phyloP scores from a whole-genome alignment of 805 yeast species.

The Yamadazyma kitorensis region DNA sequence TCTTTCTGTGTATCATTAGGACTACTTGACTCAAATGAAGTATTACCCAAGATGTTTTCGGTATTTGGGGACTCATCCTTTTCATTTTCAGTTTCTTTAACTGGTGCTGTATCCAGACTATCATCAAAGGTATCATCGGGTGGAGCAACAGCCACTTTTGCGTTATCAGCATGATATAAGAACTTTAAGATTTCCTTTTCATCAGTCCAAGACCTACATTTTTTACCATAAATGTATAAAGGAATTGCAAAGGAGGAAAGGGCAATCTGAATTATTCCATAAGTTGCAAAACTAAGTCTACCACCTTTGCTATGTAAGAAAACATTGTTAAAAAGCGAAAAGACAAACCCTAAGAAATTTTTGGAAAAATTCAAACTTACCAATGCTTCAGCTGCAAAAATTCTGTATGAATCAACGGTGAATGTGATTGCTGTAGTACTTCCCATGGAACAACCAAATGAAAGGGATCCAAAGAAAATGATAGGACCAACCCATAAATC shows the following conservation, averaged over 20 bases:
- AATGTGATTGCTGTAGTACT: slow-evolving; percentile 62
- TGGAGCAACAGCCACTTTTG: slow-evolving; percentile 2
- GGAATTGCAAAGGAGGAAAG: slow-evolving; percentile 50
- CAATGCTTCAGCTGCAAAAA: slow-evolving; percentile 57
- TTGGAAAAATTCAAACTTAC: slow-evolving; percentile 56
- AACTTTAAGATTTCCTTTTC: slow-evolving; percentile 38
- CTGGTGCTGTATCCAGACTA: not conserved
- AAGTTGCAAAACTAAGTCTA: slow-evolving; percentile 47
- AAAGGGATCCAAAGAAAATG: slow-evolving; percentile 51
- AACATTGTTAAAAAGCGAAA: slow-evolving; percentile 53
- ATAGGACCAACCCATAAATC: slow-evolving; percentile 59
- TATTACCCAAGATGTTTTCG: slow-evolving; percentile 2
- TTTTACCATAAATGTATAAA: slow-evolving; percentile 54
- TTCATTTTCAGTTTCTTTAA: not conserved
- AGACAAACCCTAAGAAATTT: slow-evolving; percentile 53
- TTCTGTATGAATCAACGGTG: slow-evolving; percentile 54
- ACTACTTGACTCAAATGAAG: slow-evolving; percentile 1
- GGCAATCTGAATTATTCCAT: slow-evolving; percentile 50
- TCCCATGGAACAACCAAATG: slow-evolving; percentile 60
- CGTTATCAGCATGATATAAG: slow-evolving; percentile 26
- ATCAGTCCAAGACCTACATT: slow-evolving; percentile 50
- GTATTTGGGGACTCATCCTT: not conserved
- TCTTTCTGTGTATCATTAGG: not conserved
- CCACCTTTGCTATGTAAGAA: slow-evolving; percentile 42
- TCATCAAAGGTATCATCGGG: slow-evolving; percentile 1